Conservation (phyloP, 2,329 filamentous ascomycete genomes). For the Lasiodiplodia gonubiensis region DNA sequence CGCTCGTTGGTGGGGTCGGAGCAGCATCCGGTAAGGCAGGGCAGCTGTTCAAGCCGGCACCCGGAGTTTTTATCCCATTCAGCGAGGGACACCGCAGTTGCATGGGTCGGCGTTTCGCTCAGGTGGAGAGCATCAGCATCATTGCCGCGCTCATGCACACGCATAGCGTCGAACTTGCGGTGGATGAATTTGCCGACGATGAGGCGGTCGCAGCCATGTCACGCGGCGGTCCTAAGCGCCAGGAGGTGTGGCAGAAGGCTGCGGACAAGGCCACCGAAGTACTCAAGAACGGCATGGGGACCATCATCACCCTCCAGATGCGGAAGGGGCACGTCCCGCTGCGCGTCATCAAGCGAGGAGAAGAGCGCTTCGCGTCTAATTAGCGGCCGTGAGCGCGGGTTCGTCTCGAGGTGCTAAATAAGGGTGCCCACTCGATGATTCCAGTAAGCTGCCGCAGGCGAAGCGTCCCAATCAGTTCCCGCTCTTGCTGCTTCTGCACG, state of each 20-base stretch:
- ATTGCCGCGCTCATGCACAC: slow-evolving; percentile 59
- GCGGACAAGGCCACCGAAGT: slow-evolving; percentile 59
- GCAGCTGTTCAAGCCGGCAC: slow-evolving; percentile 60
- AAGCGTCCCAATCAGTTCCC: neutral
- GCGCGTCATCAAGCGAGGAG: slow-evolving; percentile 70
- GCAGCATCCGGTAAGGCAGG: slow-evolving; percentile 55
- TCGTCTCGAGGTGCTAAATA: slow-evolving; percentile 16
- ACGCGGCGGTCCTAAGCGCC: slow-evolving; percentile 55
- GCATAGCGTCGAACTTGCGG: slow-evolving; percentile 73
- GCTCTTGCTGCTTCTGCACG: slow-evolving; percentile 10
- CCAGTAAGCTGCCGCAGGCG: neutral
- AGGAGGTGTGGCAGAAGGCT: slow-evolving; percentile 66
- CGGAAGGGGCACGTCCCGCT: slow-evolving; percentile 67
- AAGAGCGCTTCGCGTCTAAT: slow-evolving; percentile 66
- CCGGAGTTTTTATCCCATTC: slow-evolving; percentile 62
- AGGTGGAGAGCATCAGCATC: slow-evolving; percentile 62
- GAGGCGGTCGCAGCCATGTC: slow-evolving; percentile 48
- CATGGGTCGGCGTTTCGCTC: slow-evolving; percentile 62
- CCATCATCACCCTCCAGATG: slow-evolving; percentile 76
- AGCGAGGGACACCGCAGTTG: slow-evolving; percentile 62
- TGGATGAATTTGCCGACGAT: slow-evolving; percentile 55
- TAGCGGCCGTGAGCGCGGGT: neutral
- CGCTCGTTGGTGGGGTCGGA: slow-evolving; percentile 47
- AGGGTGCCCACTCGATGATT: neutral
- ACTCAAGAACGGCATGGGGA: slow-evolving; percentile 60